These are phyloP conservation scores for Colletotrichum tropicicola DNA, from an alignment of 2,329 filamentous ascomycete species.

Conservation along the genomic window DNA sequence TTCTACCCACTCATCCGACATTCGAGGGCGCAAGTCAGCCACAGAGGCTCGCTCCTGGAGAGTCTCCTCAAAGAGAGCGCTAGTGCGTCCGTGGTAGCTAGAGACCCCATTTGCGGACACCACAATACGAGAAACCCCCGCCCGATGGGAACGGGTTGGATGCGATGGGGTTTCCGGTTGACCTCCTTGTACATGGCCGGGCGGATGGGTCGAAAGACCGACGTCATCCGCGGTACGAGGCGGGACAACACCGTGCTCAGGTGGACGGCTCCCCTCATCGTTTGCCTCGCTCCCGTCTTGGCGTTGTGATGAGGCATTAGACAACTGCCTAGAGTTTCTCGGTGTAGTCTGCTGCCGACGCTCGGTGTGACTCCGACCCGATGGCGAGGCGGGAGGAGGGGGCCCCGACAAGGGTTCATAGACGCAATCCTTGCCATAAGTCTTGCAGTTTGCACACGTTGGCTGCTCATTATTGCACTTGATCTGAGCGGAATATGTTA, in stretches of 20 bases:
- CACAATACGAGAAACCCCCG: conserved; percentile 45
- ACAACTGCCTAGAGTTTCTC: background rate
- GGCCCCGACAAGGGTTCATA: conserved; percentile 46
- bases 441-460: conserved; percentile 54
- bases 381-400: conserved; percentile 6
- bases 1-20: conserved; percentile 51
- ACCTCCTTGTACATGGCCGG: background rate
- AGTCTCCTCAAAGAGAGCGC: conserved; percentile 55
- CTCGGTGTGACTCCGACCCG: background rate
- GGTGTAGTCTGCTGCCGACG: background rate
- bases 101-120: conserved; percentile 50
- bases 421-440: conserved; percentile 52
- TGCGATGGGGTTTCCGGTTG: background rate
- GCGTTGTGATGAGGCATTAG: background rate
- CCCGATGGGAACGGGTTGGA: conserved; percentile 1
- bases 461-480: conserved; percentile 57
- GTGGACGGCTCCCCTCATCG: background rate
- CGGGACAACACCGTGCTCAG: background rate
- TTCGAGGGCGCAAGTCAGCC: conserved; percentile 33
- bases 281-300: background rate
- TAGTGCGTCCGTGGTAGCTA: conserved; percentile 59
- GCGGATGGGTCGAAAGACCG: background rate
- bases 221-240: background rate
- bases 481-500: conserved; percentile 44
- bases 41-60: conserved; percentile 29